phyloP scores from a whole-genome alignment of 169 alveolate species.

The Blepharisma undulans region DNA sequence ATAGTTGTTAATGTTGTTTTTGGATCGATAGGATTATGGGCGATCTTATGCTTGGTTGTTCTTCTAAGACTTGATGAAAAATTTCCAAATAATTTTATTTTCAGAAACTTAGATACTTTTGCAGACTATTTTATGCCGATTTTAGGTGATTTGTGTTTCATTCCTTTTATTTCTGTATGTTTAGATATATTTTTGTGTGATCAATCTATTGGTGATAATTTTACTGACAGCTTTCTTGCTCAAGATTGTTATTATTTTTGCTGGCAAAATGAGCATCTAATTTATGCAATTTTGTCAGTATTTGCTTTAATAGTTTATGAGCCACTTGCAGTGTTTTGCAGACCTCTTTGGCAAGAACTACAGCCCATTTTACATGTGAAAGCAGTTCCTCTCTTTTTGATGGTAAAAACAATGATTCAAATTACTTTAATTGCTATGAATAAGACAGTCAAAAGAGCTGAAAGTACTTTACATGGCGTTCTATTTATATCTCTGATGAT shows the following conservation, averaged over 20 bases:
- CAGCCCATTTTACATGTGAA: neutral
- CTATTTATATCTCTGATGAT: neutral
- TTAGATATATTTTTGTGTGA: neutral
- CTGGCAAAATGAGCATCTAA: slow-evolving; percentile 18
- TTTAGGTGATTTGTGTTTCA: neutral
- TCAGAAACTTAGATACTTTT: neutral
- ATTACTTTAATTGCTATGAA: neutral
- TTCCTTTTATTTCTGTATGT: neutral
- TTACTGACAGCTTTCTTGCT: slow-evolving; percentile 10
- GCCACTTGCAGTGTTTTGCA: neutral
- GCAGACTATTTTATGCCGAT: neutral
- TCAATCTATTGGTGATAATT: neutral
- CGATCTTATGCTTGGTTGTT: neutral
- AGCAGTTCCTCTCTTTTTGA: neutral
- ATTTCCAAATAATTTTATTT: neutral
- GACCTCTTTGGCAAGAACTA: slow-evolving; percentile 36
- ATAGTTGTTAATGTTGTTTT: neutral
- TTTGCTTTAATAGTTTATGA: neutral
- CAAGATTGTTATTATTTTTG: slow-evolving; percentile 22
- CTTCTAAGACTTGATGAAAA: neutral
- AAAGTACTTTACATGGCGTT: neutral
- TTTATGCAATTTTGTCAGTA: neutral
- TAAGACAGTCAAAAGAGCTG: neutral
- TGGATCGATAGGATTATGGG: neutral
- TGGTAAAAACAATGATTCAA: neutral